phyloP scores from a whole-genome alignment of 225 moss, liverwort and hornwort species.

The Sphagnum contortum region DNA sequence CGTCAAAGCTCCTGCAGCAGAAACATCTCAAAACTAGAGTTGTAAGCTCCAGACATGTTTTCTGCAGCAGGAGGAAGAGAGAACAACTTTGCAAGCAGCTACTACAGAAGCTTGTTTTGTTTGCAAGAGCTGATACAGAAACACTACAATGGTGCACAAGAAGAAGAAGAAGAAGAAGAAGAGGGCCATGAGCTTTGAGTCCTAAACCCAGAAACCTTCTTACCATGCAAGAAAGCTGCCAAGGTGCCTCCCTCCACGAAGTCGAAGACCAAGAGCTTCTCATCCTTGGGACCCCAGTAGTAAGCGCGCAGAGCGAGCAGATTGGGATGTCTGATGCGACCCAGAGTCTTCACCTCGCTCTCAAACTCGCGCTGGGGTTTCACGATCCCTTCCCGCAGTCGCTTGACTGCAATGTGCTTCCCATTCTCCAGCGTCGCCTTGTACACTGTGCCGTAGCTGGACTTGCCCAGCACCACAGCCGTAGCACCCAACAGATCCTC shows the following conservation, averaged over 20 bases:
- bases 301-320: slow-evolving; percentile 72
- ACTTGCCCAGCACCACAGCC: slow-evolving; percentile 84
- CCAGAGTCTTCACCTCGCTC: slow-evolving; percentile 67
- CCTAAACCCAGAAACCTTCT: no score
- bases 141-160: no score
- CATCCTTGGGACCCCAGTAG: slow-evolving; percentile 95
- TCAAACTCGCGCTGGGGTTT: slow-evolving; percentile 71
- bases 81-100: not conserved
- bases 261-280: slow-evolving; percentile 92
- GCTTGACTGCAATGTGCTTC: slow-evolving; percentile 63
- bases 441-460: slow-evolving; percentile 87
- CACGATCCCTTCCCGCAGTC: slow-evolving; percentile 85
- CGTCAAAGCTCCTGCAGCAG: no score
- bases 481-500: slow-evolving; percentile 88
- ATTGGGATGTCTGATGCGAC: slow-evolving; percentile 77
- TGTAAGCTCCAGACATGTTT: no score
- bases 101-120: no score
- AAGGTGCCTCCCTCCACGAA: slow-evolving; percentile 86
- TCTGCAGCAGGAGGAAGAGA: slow-evolving; percentile 53
- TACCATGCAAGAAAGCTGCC: slow-evolving; percentile 84
- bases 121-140: no score
- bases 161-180: no score
- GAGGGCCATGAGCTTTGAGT: no score
- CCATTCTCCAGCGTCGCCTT: slow-evolving; percentile 83
- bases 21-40: no score